Percentiles rank a stretch among this genome's conserved stretches.
Conservation (phyloP, 306 rosid species). For the Vigna angularis region DNA sequence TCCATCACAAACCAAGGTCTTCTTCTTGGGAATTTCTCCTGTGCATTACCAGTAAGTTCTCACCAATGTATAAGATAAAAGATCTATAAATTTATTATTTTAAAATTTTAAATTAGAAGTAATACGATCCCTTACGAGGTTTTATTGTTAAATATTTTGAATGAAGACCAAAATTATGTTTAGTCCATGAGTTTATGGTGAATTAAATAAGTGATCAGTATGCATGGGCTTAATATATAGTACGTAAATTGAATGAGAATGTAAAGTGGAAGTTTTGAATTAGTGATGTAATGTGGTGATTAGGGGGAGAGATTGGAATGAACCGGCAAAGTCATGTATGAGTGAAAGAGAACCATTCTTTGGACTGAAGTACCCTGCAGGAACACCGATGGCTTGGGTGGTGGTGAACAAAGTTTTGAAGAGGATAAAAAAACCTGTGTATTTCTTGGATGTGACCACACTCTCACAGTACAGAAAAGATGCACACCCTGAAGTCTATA, state of each 20-base stretch:
- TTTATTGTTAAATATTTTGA: too few relatives aligned
- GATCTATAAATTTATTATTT: too few relatives aligned
- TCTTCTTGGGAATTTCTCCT: slow-evolving; percentile 94
- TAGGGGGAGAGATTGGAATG: slow-evolving; percentile 93
- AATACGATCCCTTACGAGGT: too few relatives aligned
- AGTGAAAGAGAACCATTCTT: slow-evolving; percentile 67
- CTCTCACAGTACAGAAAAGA: slow-evolving; percentile 88
- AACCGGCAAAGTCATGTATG: slow-evolving; percentile 78
- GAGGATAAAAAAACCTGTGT: slow-evolving; percentile 70
- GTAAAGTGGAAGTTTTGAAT: background rate
- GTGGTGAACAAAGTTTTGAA: slow-evolving; percentile 82
- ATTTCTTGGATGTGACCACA: slow-evolving; percentile 74
- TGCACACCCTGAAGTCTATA: slow-evolving; percentile 80
- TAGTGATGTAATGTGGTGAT: background rate
- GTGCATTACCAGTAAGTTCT: slow-evolving; percentile 79
- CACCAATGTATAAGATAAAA: too few relatives aligned
- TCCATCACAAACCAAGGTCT: slow-evolving; percentile 79
- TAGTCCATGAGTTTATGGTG: too few relatives aligned
- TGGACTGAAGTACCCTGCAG: slow-evolving; percentile 85
- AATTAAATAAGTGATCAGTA: too few relatives aligned
- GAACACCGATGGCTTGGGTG: slow-evolving; percentile 80
- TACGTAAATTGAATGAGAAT: background rate
- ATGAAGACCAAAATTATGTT: too few relatives aligned
- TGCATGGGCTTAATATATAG: too few relatives aligned
- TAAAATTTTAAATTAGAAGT: too few relatives aligned